Base-by-base conservation (phyloP, 345 rosid genomes). In the Linum trigynum region DNA sequence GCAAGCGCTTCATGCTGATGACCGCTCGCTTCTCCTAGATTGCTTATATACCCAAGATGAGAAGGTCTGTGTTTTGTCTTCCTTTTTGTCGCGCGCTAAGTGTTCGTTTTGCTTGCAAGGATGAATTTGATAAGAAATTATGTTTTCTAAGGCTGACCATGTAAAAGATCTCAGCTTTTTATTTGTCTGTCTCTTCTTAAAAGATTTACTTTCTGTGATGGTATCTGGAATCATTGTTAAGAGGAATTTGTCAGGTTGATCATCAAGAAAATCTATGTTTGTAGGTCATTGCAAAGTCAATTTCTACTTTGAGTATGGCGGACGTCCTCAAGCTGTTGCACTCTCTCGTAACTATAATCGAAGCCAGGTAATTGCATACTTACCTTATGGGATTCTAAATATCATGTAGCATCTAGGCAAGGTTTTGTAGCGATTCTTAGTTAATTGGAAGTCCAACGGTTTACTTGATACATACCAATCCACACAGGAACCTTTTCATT, bases 1-100 rank as follows among this genome's bases (percentile, higher is more conserved):
- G 77, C 96, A 95, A 75, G 99, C 99, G 4, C 69, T 94, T 37
- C 86, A 76, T 69, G 96, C 96, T 55, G 92, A 87, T 73, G 97
- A 94, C 66, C 91, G 86, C 3, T 77, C 91, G 6, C 97, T 95
- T 73, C 73, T 95, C 51, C 76, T 90, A 5, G 96, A 95, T 68
- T 95, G 99, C 83, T 81, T 95, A 71, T 89, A 91, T 71, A 91
- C 85, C 41, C 88, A 83, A 78, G 87, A 95, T 50, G 83, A 91
- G 38, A 92, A 91, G 97, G 99, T 95, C 14, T 48, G 53, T 48
- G 53, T 48, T 48, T 23, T 48, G 14, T 48, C 53, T 48, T 48
- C 11, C 15, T 15, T 1, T 3, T 4, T 48, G 12, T 45, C 51
- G 7, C 1, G 51, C 51, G 7, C 10, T 45, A 14, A 45, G 32